Base-by-base conservation (phyloP, 495 filamentous ascomycete genomes). In the Pseudotulostoma volvatum region DNA sequence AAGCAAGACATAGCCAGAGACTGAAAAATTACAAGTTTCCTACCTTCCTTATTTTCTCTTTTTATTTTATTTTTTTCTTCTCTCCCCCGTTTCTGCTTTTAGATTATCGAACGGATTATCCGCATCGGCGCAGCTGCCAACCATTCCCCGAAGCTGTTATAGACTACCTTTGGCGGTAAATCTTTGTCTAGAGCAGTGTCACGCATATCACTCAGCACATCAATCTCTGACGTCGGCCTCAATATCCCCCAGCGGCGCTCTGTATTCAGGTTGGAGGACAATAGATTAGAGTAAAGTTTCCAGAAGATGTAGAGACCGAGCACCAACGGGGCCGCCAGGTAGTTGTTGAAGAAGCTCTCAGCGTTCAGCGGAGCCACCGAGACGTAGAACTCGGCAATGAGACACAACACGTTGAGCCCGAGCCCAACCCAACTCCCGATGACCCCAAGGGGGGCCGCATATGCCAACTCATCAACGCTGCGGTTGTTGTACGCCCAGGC, bases 401-500 rank as follows among this genome's bases (percentile, higher is more conserved):
- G 52, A 37, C 73, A 72, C 11, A 86, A 40, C 34, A 73, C 28
- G 42, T 68, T 65, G 16, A 87, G 61, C 36, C 51, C 43, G 1
- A 84, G 52, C 17, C 83, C 81, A 11, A 83, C 43, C 37, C 56
- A 84, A 18, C 74, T 79, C 41, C 83, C 82, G 21, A 59, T 70
- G 4, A 83, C 63, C 37, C 83, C 83, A 32, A 71, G 67, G 13
- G 69, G 50, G 9, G 82, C 73, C 40, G 64, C 54, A 60, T 74
- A 90, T 1, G 79, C 76, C 17, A 90, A 68, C 53, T 87, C 80
- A 19, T 81, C 74, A 0, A 79, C 42, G n/a, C 57, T 57, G 42
- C 67, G 70, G 19, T 75, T 76, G 33, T 74, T 57, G 54, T 52
- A 41, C 19, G 45, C 48, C 71, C 68, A 72, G 42, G 60, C 80